Conservation (phyloP, 192 early-diverging fungal species). For the Coemansia asiatica region DNA sequence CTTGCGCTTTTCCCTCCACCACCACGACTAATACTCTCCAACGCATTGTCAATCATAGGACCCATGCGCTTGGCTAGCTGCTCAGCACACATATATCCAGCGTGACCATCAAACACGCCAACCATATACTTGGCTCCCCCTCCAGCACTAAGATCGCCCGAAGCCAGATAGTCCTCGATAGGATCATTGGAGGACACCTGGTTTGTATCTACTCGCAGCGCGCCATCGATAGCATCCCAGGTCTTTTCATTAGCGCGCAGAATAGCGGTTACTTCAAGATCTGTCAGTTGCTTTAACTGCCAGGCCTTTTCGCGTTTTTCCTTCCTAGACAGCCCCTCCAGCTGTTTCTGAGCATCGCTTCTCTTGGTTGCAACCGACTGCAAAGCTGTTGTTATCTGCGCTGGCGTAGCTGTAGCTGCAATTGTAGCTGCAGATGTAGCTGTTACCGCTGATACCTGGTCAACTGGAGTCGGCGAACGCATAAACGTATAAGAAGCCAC, state of each 20-base stretch:
- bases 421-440: neutral
- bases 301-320: conserved; percentile 24
- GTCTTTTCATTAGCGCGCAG: conserved; percentile 36
- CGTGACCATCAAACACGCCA: conserved; percentile 41
- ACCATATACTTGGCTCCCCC: conserved; percentile 31
- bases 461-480: conserved; percentile 11
- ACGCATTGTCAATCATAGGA: conserved; percentile 38
- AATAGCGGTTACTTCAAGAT: conserved; percentile 40
- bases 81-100: conserved; percentile 34
- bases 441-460: neutral
- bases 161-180: conserved; percentile 52
- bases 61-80: conserved; percentile 35
- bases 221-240: conserved; percentile 16
- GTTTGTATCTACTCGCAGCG: conserved; percentile 44
- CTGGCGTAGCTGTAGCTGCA: neutral
- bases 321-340: conserved; percentile 18
- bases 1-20: neutral
- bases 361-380: conserved; percentile 42
- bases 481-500: conserved; percentile 40
- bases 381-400: conserved; percentile 16
- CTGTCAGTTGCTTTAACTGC: conserved; percentile 29
- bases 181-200: conserved; percentile 52
- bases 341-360: conserved; percentile 20
- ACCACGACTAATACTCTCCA: conserved; percentile 5
- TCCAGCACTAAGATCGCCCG: neutral